phyloP scores from a whole-genome alignment of 345 rosid species.

The Camelina neglecta region DNA sequence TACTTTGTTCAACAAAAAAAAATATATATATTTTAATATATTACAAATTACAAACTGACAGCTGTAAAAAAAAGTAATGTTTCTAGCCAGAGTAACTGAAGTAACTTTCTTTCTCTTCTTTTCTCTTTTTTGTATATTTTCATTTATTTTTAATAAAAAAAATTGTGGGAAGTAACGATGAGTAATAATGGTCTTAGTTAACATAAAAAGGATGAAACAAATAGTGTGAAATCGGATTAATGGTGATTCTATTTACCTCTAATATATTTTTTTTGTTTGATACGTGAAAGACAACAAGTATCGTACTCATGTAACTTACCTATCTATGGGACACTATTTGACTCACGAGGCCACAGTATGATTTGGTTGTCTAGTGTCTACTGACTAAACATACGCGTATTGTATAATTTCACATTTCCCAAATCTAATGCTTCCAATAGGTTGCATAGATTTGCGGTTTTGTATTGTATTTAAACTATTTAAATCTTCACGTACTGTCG shows the following conservation, averaged over 20 bases:
- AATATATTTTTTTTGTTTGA: not conserved
- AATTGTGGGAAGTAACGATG: too few species aligned
- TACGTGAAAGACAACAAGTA: constrained; percentile 6
- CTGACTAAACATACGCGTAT: not conserved
- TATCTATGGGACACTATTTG: constrained; percentile 30
- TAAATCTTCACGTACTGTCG: constrained; percentile 24
- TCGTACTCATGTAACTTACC: constrained; percentile 14
- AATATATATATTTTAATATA: too few species aligned
- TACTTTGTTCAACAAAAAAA: too few species aligned
- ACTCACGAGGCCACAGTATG: constrained; percentile 40
- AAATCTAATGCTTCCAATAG: constrained; percentile 35
- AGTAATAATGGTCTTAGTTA: not conserved
- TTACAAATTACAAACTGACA: too few species aligned
- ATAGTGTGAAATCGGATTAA: not conserved
- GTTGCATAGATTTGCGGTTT: constrained; percentile 2
- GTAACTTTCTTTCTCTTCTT: too few species aligned
- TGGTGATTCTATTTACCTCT: not conserved
- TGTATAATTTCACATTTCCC: constrained; percentile 30
- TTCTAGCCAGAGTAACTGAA: too few species aligned
- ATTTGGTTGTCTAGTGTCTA: constrained; percentile 22
- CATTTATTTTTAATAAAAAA: too few species aligned
- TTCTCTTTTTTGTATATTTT: too few species aligned
- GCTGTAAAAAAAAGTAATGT: too few species aligned
- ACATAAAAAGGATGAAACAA: not conserved
- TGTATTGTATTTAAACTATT: constrained; percentile 14